These are phyloP conservation scores for Vitis rotundifolia DNA, from an alignment of 164 flowering plant species.

Conservation along the genomic window DNA sequence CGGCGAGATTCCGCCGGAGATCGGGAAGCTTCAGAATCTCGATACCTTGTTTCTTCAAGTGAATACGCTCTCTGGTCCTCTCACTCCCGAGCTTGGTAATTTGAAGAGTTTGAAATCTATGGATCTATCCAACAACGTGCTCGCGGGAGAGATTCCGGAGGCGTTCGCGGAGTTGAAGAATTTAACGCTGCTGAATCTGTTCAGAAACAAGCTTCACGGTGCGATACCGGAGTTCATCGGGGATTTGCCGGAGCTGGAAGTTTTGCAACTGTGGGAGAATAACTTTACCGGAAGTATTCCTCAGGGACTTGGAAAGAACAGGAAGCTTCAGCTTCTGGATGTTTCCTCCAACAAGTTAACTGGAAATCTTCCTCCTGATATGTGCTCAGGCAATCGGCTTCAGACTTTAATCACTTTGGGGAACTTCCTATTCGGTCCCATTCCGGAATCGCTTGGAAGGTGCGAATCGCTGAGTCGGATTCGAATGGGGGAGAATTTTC, in stretches of 20 bases:
- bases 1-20: slow-evolving; percentile 78
- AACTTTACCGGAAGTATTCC: slow-evolving; percentile 91
- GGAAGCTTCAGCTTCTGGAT: slow-evolving; percentile 63
- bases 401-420: slow-evolving; percentile 77
- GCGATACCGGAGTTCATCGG: slow-evolving; percentile 81
- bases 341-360: slow-evolving; percentile 86
- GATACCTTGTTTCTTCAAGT: slow-evolving; percentile 88
- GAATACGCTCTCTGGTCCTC: slow-evolving; percentile 62
- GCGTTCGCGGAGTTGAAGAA: slow-evolving; percentile 61
- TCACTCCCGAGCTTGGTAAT: slow-evolving; percentile 65
- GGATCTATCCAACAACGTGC: slow-evolving; percentile 85
- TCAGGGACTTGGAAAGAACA: slow-evolving; percentile 59
- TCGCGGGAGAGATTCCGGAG: slow-evolving; percentile 76
- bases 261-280: slow-evolving; percentile 94
- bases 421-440: slow-evolving; percentile 80
- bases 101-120: slow-evolving; percentile 78
- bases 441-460: slow-evolving; percentile 75
- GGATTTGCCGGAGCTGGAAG: slow-evolving; percentile 78
- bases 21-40: slow-evolving; percentile 69
- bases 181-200: slow-evolving; percentile 78
- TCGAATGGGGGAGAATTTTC: slow-evolving; percentile 84
- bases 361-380: slow-evolving; percentile 64
- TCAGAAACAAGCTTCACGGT: slow-evolving; percentile 85
- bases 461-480: slow-evolving; percentile 71
- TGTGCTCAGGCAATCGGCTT: slow-evolving; percentile 69